phyloP scores from a whole-genome alignment of 768 basidiomycete species.

The Heimioporus sp. region DNA sequence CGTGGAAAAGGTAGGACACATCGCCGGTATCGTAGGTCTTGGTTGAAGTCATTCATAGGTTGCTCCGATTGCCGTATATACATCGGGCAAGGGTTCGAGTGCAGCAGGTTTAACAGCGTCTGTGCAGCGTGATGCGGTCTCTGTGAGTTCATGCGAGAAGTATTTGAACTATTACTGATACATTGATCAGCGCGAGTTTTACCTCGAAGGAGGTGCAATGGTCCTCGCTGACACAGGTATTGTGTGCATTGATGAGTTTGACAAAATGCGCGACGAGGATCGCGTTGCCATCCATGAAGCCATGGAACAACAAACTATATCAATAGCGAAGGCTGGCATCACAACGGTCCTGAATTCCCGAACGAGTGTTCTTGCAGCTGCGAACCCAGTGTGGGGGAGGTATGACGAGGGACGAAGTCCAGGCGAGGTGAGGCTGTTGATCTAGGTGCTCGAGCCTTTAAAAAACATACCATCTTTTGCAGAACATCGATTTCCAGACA shows the following conservation, averaged over 20 bases:
- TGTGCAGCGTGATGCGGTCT: slow-evolving; percentile 90
- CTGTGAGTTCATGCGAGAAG: slow-evolving; percentile 49
- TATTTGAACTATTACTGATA: slow-evolving; percentile 1
- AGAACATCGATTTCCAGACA: slow-evolving; percentile 97
- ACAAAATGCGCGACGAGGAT: slow-evolving; percentile 99
- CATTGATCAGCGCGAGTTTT: slow-evolving; percentile 82
- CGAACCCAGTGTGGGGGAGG: slow-evolving; percentile 96
- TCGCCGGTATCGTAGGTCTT: neutral
- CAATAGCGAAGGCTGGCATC: slow-evolving; percentile 98
- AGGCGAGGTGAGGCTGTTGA: slow-evolving; percentile 63
- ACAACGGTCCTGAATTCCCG: slow-evolving; percentile 96
- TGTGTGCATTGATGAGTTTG: slow-evolving; percentile 99
- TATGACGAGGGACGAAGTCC: slow-evolving; percentile 97
- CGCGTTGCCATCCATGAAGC: slow-evolving; percentile 99
- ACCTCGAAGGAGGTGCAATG: slow-evolving; percentile 99
- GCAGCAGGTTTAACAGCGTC: slow-evolving; percentile 98
- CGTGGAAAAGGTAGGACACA: slow-evolving; percentile 76
- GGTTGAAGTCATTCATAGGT: slow-evolving; percentile 48
- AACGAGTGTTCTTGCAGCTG: slow-evolving; percentile 94
- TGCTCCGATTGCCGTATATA: slow-evolving; percentile 97
- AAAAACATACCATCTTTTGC: neutral
- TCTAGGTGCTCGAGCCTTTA: neutral
- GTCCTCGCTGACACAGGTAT: slow-evolving; percentile 97
- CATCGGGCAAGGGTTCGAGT: slow-evolving; percentile 97
- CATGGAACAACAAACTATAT: slow-evolving; percentile 99